Evolutionary conservation across 371 early-diverging fungal species (phyloP).

Genomic region (Nematocida displodere): DNA sequence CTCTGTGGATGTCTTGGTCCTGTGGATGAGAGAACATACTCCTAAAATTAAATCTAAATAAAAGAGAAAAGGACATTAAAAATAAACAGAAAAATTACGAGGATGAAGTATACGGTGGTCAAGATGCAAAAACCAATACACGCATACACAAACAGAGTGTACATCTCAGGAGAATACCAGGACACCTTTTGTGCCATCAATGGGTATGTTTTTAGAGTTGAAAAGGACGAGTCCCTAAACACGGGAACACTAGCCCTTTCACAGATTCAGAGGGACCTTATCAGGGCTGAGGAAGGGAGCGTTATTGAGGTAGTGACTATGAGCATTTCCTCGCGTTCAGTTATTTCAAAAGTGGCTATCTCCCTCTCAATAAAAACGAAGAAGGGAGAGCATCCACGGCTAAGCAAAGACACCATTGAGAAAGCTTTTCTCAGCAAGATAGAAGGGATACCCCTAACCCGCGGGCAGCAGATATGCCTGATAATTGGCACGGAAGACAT

Average conservation of each 20-base stretch:
- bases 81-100: slow-evolving; percentile 35
- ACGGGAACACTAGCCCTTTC: slow-evolving; percentile 33
- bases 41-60: slow-evolving; percentile 42
- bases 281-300: neutral
- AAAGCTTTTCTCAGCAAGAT: neutral
- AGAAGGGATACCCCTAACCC: slow-evolving; percentile 34
- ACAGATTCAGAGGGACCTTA: slow-evolving; percentile 32
- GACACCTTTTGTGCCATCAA: slow-evolving; percentile 25
- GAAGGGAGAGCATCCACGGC: slow-evolving; percentile 9
- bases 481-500: neutral
- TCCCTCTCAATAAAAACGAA: slow-evolving; percentile 14
- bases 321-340: neutral
- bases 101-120: slow-evolving; percentile 33
- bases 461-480: slow-evolving; percentile 31
- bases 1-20: slow-evolving; percentile 17
- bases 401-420: neutral
- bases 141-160: slow-evolving; percentile 44
- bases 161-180: slow-evolving; percentile 10
- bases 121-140: slow-evolving; percentile 31
- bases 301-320: slow-evolving; percentile 9
- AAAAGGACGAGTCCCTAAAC: neutral
- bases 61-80: slow-evolving; percentile 3
- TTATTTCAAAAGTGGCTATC: slow-evolving; percentile 14
- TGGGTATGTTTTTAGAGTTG: slow-evolving; percentile 22
- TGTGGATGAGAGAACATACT: slow-evolving; percentile 36